Evolutionary conservation across 2,329 filamentous ascomycete species (phyloP).

Genomic region (Colletotrichum sidae): DNA sequence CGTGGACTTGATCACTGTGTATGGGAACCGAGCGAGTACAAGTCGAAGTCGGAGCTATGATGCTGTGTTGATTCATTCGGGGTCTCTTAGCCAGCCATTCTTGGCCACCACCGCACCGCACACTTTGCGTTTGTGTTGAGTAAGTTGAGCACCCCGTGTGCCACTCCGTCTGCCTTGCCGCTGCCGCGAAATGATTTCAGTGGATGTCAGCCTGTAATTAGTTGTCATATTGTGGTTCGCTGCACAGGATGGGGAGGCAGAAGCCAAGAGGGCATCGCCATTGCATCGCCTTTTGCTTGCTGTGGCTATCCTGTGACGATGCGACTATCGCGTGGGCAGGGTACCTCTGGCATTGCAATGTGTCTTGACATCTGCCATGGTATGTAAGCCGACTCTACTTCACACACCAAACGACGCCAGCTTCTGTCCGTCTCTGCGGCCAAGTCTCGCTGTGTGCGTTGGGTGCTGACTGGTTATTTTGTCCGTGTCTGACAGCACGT

Average conservation of each 20-base stretch:
- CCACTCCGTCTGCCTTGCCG: too few relatives aligned
- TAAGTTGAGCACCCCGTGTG: too few relatives aligned
- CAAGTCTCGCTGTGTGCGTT: background rate
- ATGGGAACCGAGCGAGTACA: constrained; percentile 12
- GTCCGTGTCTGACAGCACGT: background rate
- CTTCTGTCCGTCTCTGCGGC: too few relatives aligned
- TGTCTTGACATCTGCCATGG: too few relatives aligned
- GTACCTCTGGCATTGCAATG: background rate
- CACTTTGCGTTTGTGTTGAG: background rate
- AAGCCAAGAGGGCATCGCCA: constrained; percentile 19
- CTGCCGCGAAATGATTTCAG: too few relatives aligned
- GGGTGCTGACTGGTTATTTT: background rate
- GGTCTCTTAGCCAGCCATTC: constrained; percentile 25
- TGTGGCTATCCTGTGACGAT: background rate
- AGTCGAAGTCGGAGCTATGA: constrained; percentile 29
- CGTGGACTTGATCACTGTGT: constrained; percentile 18
- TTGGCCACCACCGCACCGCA: constrained; percentile 14
- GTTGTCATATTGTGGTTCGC: background rate
- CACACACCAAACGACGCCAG: too few relatives aligned
- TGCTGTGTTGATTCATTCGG: constrained; percentile 32
- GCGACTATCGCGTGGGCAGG: background rate
- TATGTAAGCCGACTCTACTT: too few relatives aligned
- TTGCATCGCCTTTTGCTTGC: background rate
- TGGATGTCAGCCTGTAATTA: background rate
- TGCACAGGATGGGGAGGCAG: constrained; percentile 16